A percentile compares a stretch with the other conserved stretches of the same genome.
Conservation (phyloP, 148 eudicot genomes). For the Fagopyrum esculentum region DNA sequence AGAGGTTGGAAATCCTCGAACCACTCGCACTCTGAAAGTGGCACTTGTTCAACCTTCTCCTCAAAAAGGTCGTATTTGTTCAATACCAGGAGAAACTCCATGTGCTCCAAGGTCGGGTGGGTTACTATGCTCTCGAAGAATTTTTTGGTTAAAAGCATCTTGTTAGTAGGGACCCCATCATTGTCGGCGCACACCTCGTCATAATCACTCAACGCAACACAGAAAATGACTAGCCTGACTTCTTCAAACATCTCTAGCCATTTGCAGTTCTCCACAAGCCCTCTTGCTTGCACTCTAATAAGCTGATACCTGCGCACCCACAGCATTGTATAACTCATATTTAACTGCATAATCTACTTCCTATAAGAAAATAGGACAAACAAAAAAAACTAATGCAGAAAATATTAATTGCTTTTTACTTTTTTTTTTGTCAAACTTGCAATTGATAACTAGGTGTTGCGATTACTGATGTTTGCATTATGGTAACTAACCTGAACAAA, state of each 20-base stretch:
- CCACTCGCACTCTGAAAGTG: constrained; percentile 77
- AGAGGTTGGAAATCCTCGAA: constrained; percentile 86
- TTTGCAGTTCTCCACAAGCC: constrained; percentile 78
- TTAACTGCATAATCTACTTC: neutral
- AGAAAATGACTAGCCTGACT: constrained; percentile 74
- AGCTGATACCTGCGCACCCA: constrained; percentile 64
- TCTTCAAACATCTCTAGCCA: constrained; percentile 97
- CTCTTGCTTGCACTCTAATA: constrained; percentile 82
- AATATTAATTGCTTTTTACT: neutral
- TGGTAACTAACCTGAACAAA: constrained; percentile 40
- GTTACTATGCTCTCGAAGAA: constrained; percentile 74
- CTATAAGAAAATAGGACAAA: neutral
- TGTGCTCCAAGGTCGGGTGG: constrained; percentile 76
- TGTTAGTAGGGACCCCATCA: constrained; percentile 53
- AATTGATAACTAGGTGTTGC: constrained; percentile 4
- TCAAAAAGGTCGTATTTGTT: constrained; percentile 80
- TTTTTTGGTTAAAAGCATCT: constrained; percentile 70
- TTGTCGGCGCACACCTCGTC: constrained; percentile 47
- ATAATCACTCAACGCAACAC: constrained; percentile 68
- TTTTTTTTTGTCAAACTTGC: neutral
- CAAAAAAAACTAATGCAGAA: neutral
- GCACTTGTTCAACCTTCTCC: constrained; percentile 70
- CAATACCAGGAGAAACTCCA: constrained; percentile 72
- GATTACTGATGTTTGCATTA: neutral
- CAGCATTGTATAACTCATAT: neutral